phyloP scores from a whole-genome alignment of 768 basidiomycete species.

The Trametes meyenii region DNA sequence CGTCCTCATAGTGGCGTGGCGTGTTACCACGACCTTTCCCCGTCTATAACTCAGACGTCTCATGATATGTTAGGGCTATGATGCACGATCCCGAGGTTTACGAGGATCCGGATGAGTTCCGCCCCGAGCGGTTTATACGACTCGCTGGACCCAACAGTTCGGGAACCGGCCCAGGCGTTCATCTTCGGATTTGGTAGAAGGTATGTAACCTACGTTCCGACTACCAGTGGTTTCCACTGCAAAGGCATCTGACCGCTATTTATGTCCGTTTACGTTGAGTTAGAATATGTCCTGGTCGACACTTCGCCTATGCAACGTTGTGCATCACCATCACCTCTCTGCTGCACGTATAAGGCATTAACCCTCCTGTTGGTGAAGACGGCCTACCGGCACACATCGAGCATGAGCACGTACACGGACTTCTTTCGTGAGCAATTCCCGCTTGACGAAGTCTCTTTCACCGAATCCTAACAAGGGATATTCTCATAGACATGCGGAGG shows the following conservation, averaged over 20 bases:
- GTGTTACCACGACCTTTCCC: not conserved
- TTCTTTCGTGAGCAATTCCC: not conserved
- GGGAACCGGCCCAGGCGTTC: constrained; percentile 32
- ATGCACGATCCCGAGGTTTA: constrained; percentile 18
- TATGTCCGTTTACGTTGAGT: too few species aligned
- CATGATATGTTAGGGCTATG: constrained; percentile 12
- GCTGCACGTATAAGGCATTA: constrained; percentile 11
- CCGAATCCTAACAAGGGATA: not conserved
- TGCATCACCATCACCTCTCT: constrained; percentile 2
- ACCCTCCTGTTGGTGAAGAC: constrained; percentile 4
- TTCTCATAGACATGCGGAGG: not conserved
- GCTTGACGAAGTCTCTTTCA: too few species aligned
- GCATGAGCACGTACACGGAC: not conserved
- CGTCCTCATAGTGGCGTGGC: too few species aligned
- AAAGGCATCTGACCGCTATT: too few species aligned
- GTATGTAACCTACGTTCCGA: too few species aligned
- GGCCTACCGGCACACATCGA: not conserved
- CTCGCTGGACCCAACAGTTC: constrained; percentile 23
- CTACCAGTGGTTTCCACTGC: too few species aligned
- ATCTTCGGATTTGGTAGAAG: constrained; percentile 31
- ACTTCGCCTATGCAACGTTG: constrained; percentile 11
- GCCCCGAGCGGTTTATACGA: constrained; percentile 12
- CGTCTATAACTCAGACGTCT: too few species aligned
- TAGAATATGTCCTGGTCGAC: constrained; percentile 9
- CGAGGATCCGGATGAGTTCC: constrained; percentile 18